Conservation (phyloP, 139 green algal genomes). For the Coelastrella sp. region DNA sequence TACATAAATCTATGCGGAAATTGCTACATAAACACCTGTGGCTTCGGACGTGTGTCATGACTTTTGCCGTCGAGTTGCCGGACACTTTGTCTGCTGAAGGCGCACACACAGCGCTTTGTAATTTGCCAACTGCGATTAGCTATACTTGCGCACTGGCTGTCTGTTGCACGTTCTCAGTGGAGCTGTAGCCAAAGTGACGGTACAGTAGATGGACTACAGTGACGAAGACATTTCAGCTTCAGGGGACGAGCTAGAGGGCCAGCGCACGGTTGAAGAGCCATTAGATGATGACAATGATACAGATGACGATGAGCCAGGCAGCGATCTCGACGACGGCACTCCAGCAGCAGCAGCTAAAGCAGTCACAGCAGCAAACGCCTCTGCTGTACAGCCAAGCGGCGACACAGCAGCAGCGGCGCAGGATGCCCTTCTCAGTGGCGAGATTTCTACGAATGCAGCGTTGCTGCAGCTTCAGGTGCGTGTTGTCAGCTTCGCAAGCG, state of each 20-base stretch:
- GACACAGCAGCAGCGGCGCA: background rate
- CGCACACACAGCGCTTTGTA: background rate
- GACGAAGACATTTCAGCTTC: constrained; percentile 30
- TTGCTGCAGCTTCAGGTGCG: constrained; percentile 58
- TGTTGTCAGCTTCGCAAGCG: no score
- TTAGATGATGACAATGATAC: background rate
- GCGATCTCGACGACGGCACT: background rate
- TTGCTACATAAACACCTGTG: background rate
- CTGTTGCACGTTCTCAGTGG: background rate
- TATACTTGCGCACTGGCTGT: background rate
- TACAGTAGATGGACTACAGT: constrained; percentile 16
- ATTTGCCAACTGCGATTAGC: background rate
- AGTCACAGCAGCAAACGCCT: background rate
- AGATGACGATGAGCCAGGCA: background rate
- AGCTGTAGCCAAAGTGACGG: background rate
- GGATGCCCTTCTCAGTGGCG: constrained; percentile 11
- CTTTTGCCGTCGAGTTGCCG: background rate
- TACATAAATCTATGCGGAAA: background rate
- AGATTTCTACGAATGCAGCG: constrained; percentile 52
- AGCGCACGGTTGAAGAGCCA: background rate
- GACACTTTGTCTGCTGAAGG: background rate
- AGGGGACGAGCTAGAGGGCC: background rate
- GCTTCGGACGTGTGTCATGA: background rate
- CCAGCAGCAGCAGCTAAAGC: background rate
- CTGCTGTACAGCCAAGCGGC: background rate